phyloP scores from a whole-genome alignment of 805 yeast species.

The Metschnikowia lochheadii region DNA sequence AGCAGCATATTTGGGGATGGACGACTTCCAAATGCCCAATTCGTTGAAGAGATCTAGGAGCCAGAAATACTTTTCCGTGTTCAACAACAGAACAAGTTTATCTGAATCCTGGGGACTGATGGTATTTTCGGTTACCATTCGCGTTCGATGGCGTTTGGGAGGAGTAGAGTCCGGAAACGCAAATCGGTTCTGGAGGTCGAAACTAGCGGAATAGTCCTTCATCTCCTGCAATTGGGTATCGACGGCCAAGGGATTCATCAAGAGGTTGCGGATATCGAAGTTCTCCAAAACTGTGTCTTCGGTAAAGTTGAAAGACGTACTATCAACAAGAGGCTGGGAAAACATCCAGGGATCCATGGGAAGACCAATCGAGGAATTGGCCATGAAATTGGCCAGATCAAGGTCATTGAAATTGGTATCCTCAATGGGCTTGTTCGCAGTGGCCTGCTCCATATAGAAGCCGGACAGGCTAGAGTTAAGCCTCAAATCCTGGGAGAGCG shows the following conservation, averaged over 20 bases:
- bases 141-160: neutral
- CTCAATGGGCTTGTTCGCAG: neutral
- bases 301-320: neutral
- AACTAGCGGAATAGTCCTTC: neutral
- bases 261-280: slow-evolving; percentile 23
- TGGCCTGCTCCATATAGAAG: neutral
- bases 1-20: slow-evolving; percentile 33
- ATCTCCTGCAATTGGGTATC: slow-evolving; percentile 6
- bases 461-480: neutral
- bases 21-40: slow-evolving; percentile 33
- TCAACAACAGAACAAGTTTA: slow-evolving; percentile 23
- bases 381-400: slow-evolving; percentile 1
- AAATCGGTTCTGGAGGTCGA: neutral
- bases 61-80: slow-evolving; percentile 36
- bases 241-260: slow-evolving; percentile 18
- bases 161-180: neutral
- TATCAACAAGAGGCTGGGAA: neutral
- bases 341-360: slow-evolving; percentile 3
- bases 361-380: neutral
- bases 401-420: slow-evolving; percentile 1
- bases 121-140: neutral
- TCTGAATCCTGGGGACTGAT: slow-evolving; percentile 13
- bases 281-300: slow-evolving; percentile 17
- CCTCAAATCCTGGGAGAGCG: slow-evolving; percentile 7
- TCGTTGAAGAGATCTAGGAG: slow-evolving; percentile 39